A percentile compares a stretch with the other conserved stretches of the same genome.
Evolutionary conservation across 2,329 filamentous ascomycete genomes (phyloP).

Genomic region (Fusarium heterosporum): DNA sequence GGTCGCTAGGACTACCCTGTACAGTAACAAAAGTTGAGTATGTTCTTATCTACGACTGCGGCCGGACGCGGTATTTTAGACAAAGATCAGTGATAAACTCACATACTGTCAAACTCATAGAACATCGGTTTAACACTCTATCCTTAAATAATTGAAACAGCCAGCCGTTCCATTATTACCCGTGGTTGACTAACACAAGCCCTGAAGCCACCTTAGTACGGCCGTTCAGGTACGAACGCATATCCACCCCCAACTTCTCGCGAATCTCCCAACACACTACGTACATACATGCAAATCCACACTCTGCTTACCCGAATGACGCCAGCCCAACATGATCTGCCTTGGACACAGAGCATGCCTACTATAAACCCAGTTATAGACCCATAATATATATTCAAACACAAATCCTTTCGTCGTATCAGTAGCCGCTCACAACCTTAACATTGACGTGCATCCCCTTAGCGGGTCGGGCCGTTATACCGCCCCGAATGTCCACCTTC

Average conservation of each 20-base stretch:
- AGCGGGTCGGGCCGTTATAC: slow-evolving; percentile 77
- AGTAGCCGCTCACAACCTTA: slow-evolving; percentile 73
- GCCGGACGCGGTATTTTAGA: neutral
- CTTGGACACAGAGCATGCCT: neutral
- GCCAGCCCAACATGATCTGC: neutral
- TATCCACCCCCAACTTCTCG: neutral
- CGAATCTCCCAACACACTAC: neutral
- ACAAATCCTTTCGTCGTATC: slow-evolving; percentile 18
- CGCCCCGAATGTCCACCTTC: slow-evolving; percentile 74
- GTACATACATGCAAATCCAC: neutral
- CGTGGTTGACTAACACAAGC: neutral
- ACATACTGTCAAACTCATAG: neutral
- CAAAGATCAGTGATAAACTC: neutral
- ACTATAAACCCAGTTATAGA: neutral
- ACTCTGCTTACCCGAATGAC: neutral
- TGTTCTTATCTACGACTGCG: neutral
- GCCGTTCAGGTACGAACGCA: neutral
- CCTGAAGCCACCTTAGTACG: too few species aligned
- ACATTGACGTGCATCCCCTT: slow-evolving; percentile 78
- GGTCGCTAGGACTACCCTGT: slow-evolving; percentile 29
- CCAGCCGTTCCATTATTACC: slow-evolving; percentile 3
- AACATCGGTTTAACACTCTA: neutral
- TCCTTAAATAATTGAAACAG: neutral
- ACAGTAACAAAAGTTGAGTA: slow-evolving; percentile 9
- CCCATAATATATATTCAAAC: slow-evolving; percentile 1